A percentile compares a stretch with the other conserved stretches of the same genome.
These are phyloP conservation scores for Bigelowiella natans DNA, from an alignment of 78 protist species.

Conservation along the genomic window DNA sequence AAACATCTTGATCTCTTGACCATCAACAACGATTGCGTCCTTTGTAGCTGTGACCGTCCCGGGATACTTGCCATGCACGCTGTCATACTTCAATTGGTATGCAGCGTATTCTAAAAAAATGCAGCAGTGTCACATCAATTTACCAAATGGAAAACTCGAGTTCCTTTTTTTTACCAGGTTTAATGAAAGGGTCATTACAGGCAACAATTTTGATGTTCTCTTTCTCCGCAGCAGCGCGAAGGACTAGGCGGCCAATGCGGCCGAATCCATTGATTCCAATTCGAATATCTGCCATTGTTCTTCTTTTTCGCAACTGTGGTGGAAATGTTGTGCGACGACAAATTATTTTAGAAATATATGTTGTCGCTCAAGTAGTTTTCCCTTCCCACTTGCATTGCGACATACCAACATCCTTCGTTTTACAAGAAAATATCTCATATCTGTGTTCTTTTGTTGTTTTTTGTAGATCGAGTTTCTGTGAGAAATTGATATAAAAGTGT, in stretches of 20 bases:
- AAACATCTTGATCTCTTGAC: slow-evolving; percentile 54
- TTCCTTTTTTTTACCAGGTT: slow-evolving; percentile 31
- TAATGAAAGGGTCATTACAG: slow-evolving; percentile 93
- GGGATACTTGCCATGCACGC: slow-evolving; percentile 87
- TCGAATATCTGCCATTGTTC: neutral
- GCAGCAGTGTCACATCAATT: neutral
- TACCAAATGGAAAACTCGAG: neutral
- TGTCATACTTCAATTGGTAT: slow-evolving; percentile 82
- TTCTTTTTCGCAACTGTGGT: too few species aligned
- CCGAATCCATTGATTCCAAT: slow-evolving; percentile 56
- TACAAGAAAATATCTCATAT: too few species aligned
- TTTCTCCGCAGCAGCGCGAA: slow-evolving; percentile 49
- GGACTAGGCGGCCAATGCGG: slow-evolving; percentile 94
- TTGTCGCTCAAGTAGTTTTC: too few species aligned
- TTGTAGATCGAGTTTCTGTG: too few species aligned
- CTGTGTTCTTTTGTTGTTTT: too few species aligned
- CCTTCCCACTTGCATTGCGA: too few species aligned
- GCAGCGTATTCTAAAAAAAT: neutral
- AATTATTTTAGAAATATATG: too few species aligned
- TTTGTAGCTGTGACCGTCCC: slow-evolving; percentile 57
- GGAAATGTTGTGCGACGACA: too few species aligned
- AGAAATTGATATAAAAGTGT: too few species aligned
- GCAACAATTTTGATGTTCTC: slow-evolving; percentile 59
- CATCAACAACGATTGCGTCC: slow-evolving; percentile 66
- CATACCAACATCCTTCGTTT: too few species aligned